These are phyloP conservation scores for Prototheca stagnorum DNA, from an alignment of 163 green algal genomes.

Conservation along the genomic window DNA sequence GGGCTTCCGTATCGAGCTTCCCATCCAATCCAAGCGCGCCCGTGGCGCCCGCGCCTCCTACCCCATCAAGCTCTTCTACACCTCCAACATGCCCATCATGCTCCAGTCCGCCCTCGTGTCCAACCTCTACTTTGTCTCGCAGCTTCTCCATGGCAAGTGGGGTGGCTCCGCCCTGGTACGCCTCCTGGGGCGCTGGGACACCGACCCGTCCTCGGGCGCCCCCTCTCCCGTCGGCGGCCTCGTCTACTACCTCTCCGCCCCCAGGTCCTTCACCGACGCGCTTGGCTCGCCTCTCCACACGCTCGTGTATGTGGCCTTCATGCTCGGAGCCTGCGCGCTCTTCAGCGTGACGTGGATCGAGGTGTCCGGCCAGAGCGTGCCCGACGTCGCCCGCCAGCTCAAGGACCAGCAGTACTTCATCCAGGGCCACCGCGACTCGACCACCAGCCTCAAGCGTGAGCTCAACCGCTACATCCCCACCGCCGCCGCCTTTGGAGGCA, in stretches of 20 bases:
- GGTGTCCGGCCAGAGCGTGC: slow-evolving; percentile 82
- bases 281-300: slow-evolving; percentile 87
- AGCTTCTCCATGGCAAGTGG: slow-evolving; percentile 95
- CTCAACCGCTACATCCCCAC: slow-evolving; percentile 97
- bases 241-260: slow-evolving; percentile 97
- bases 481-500: slow-evolving; percentile 94
- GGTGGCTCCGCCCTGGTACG: slow-evolving; percentile 81
- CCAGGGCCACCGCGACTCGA: slow-evolving; percentile 75
- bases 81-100: slow-evolving; percentile 99
- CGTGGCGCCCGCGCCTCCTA: slow-evolving; percentile 65
- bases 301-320: slow-evolving; percentile 96
- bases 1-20: slow-evolving; percentile 96
- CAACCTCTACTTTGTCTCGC: slow-evolving; percentile 99
- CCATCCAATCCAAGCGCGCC: slow-evolving; percentile 81
- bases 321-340: slow-evolving; percentile 92
- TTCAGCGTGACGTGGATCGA: slow-evolving; percentile 99
- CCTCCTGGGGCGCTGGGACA: slow-evolving; percentile 84
- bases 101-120: slow-evolving; percentile 95
- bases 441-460: slow-evolving; percentile 75
- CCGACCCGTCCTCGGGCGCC: slow-evolving; percentile 40
- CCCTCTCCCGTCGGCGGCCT: slow-evolving; percentile 86
- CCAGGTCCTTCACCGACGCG: slow-evolving; percentile 62
- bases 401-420: slow-evolving; percentile 89
- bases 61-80: slow-evolving; percentile 99
- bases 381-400: slow-evolving; percentile 94